Percentiles rank a stretch among this genome's conserved stretches.
phyloP scores from a whole-genome alignment of 2,329 filamentous ascomycete genomes.

The Ambrosiella beaveri region DNA sequence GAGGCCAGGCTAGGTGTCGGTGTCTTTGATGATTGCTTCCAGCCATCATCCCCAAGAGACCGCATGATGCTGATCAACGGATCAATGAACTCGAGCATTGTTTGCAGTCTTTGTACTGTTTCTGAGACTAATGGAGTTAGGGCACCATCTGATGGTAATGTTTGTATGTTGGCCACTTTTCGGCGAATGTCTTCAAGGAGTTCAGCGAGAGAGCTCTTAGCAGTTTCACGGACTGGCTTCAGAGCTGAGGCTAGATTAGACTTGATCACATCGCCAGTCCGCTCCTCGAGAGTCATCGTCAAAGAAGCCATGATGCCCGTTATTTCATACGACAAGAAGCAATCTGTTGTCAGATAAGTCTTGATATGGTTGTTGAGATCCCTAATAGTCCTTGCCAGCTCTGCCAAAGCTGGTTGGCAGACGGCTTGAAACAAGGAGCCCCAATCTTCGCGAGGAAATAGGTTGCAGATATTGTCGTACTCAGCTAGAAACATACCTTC shows the following conservation, averaged over 20 bases:
- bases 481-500: constrained; percentile 77
- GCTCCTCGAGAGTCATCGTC: constrained; percentile 60
- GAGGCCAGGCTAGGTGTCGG: constrained; percentile 49
- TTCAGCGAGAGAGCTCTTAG: constrained; percentile 67
- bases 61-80: constrained; percentile 82
- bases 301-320: constrained; percentile 74
- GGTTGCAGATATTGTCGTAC: constrained; percentile 73
- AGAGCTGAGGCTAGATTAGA: constrained; percentile 65
- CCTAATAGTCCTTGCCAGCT: constrained; percentile 69
- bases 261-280: constrained; percentile 67
- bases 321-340: constrained; percentile 87
- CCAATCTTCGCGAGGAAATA: constrained; percentile 80
- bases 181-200: constrained; percentile 69
- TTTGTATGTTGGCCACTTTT: constrained; percentile 45
- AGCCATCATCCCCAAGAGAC: constrained; percentile 82
- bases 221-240: constrained; percentile 80
- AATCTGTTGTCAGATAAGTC: constrained; percentile 71
- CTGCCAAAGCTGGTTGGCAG: constrained; percentile 58
- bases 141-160: constrained; percentile 61
- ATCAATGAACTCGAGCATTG: constrained; percentile 70
- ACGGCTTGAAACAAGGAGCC: constrained; percentile 61
- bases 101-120: constrained; percentile 70
- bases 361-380: constrained; percentile 87
- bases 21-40: constrained; percentile 45
- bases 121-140: constrained; percentile 63